These are phyloP conservation scores for Luffa acutangula DNA, from an alignment of 306 rosid genomes.

Conservation along the genomic window DNA sequence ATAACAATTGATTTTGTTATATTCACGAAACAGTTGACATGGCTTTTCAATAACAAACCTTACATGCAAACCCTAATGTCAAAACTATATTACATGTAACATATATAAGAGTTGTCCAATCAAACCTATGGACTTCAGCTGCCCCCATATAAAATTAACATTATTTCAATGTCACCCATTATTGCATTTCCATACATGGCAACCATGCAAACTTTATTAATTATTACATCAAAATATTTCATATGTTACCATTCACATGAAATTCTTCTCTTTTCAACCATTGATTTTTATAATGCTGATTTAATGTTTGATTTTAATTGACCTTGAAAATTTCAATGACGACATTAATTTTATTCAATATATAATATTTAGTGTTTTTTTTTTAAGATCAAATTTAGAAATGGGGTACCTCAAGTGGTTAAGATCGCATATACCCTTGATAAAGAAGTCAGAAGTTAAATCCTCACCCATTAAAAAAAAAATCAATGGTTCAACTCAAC, in stretches of 20 bases:
- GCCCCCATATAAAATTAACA: background rate
- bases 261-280: slow-evolving; percentile 1
- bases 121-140: background rate
- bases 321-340: background rate
- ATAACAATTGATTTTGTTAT: background rate
- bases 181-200: slow-evolving; percentile 1
- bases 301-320: background rate
- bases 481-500: too few relatives aligned
- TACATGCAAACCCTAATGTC: background rate
- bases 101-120: background rate
- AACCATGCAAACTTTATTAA: background rate
- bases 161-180: background rate
- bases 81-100: background rate
- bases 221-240: slow-evolving; percentile 1
- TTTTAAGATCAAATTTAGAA: background rate
- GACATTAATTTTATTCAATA: background rate
- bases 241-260: slow-evolving; percentile 3
- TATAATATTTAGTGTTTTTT: background rate
- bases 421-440: too few relatives aligned
- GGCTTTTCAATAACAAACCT: background rate
- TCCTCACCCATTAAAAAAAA: too few relatives aligned
- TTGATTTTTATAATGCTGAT: background rate
- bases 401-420: too few relatives aligned
- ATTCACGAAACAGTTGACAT: background rate
- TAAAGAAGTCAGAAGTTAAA: too few relatives aligned